Percentiles rank a stretch among this genome's conserved stretches.
Evolutionary conservation across 441 rosid genomes (phyloP).

Genomic region (Viola pubescens): DNA sequence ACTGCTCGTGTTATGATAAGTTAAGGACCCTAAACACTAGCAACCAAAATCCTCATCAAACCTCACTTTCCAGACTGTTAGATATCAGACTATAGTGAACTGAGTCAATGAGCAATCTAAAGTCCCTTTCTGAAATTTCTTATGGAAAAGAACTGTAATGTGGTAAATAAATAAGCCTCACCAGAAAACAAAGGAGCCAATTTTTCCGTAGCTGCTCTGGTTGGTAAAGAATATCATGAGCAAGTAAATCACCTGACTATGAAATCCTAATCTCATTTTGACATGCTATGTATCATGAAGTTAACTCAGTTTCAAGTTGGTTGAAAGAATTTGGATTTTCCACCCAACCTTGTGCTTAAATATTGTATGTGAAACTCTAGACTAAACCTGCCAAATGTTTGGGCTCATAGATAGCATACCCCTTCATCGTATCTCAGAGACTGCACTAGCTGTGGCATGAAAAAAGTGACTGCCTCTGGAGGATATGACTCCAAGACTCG

Average conservation of each 20-base stretch:
- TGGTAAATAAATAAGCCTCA: no score
- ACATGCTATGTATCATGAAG: background rate
- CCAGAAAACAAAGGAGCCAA: no score
- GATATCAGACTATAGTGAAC: no score
- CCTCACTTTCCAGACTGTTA: no score
- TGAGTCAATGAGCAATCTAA: no score
- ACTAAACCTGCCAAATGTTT: background rate
- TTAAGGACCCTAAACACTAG: no score
- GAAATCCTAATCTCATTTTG: background rate
- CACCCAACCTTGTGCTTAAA: conserved; percentile 2
- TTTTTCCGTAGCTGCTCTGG: no score
- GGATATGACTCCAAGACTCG: conserved; percentile 97
- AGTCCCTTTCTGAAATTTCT: no score
- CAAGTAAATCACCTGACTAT: background rate
- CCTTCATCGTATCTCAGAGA: conserved; percentile 86
- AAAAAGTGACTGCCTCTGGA: conserved; percentile 89
- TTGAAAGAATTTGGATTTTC: background rate
- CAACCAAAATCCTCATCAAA: no score
- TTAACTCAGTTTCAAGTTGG: conserved; percentile 1
- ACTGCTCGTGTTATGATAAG: no score
- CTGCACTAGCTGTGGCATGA: conserved; percentile 99
- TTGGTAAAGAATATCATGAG: no score
- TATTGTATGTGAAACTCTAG: background rate
- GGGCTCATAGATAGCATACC: conserved; percentile 37
- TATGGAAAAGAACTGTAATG: no score